Base-by-base conservation (phyloP, 345 rosid genomes). In the Ailanthus altissimus region DNA sequence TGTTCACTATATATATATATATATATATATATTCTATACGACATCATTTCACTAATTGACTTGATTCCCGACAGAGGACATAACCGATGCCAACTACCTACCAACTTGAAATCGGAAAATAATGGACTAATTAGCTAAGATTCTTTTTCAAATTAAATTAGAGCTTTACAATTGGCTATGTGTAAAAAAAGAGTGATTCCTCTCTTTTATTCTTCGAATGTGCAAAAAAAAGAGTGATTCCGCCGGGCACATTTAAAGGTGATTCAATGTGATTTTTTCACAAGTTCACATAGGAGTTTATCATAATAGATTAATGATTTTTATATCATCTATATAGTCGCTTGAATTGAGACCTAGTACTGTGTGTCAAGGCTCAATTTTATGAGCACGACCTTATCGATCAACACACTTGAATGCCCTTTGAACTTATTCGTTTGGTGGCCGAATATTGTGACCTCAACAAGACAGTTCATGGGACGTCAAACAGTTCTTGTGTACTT, bases 1-100 rank as follows among this genome's bases (percentile, higher is more conserved):
- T 67, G 13, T 67, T 23, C 32, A 5, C 12, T 18, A 21, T 23
- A 45, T 6, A 50, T 60, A 0, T 38, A 53, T 43, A n/a, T n/a
- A n/a, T n/a, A n/a, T n/a, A 43, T 6, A 50, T 61, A 0, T 40
- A 54, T 45, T 42, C 45, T 43, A n/a, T 43, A n/a, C 8, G 32
- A 67, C 70, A 67, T 67, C 51, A 21, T 64, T 45, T 54, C 25
- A 54, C 23, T n/a, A 25, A 20, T 45, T 45, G 70, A 67, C 70
- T 46, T 12, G 70, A 67, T 43, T 67, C 36, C 32, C 5, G 50
- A 32, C 36, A 43, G 38, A 12, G 10, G 53, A 9, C 4, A 63
- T n/a, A 67, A 67, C 11, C 23, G 36, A 21, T 67, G 51, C 70
- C 25, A 21, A 11, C n/a, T 0, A 18, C 11, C 21, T 13, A 67